phyloP scores from a whole-genome alignment of 1,139 yeast species.

The Zygosaccharomyces sapae region DNA sequence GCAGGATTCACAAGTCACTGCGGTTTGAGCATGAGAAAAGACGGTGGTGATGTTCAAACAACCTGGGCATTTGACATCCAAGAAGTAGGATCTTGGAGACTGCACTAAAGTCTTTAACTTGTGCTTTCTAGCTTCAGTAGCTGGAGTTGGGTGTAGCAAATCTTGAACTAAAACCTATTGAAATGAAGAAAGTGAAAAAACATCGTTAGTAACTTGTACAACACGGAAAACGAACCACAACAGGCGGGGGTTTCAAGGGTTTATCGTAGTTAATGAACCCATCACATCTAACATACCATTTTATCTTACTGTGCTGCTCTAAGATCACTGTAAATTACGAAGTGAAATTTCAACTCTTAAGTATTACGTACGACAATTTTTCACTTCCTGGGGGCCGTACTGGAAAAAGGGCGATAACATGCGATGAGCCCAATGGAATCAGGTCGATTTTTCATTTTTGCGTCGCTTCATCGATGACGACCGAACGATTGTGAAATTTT shows the following conservation, averaged over 20 bases:
- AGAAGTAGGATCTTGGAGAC: constrained; percentile 97
- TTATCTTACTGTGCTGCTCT: constrained; percentile 4
- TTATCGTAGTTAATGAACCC: not conserved
- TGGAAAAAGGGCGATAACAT: not conserved
- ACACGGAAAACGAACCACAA: not conserved
- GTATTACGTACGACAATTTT: constrained; percentile 3
- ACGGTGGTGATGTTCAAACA: constrained; percentile 98
- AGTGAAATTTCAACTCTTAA: constrained; percentile 3
- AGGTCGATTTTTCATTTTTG: not conserved
- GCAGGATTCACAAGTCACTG: constrained; percentile 98
- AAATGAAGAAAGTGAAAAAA: constrained; percentile 11
- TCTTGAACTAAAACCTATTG: constrained; percentile 91
- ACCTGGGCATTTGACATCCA: constrained; percentile 99
- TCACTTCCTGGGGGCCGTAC: constrained; percentile 4
- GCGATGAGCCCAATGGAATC: constrained; percentile 7
- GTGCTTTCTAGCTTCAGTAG: constrained; percentile 94
- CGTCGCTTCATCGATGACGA: constrained; percentile 2
- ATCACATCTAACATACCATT: constrained; percentile 4
- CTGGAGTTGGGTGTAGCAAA: constrained; percentile 95
- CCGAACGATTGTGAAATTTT: not conserved
- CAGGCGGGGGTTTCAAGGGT: not conserved
- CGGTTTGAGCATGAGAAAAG: constrained; percentile 99
- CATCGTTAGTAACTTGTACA: constrained; percentile 20
- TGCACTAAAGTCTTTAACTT: constrained; percentile 97
- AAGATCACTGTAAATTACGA: not conserved